Base-by-base conservation (phyloP, 345 rosid genomes). In the Hibiscus syriacus region DNA sequence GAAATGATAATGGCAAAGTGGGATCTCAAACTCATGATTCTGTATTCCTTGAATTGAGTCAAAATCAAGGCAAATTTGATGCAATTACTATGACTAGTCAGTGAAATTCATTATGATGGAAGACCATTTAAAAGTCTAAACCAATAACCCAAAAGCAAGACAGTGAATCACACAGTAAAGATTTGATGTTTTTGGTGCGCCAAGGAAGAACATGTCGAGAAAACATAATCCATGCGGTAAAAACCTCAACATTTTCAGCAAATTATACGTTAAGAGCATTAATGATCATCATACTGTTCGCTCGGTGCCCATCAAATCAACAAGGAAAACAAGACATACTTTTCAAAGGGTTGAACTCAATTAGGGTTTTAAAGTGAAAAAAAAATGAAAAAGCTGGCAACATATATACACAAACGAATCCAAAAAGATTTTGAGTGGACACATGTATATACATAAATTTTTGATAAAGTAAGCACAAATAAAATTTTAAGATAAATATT, bases 11-110 rank as follows among this genome's bases (percentile, higher is more conserved):
- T 72, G 48, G 20, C 56, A 63, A 68, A 49, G 72, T 77, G 80
- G 76, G 57, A 73, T 66, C 70, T 62, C 57, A 16, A 60, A 55
- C 64, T 72, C 71, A 77, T 75, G 70, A 74, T 79, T 79, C 27
- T 50, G 0, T 48, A 17, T 49, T 36, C 54, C 70, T 67, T 34
- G 14, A 69, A 11, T 57, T 69, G 66, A 69, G 55, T 69, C 72
- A 69, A 69, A 59, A 69, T 45, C 56, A 75, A 74, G 59, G 55
- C 50, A 53, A 25, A 43, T 70, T 25, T 25, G 62, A 53, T 50
- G 39, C 61, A 52, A 17, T 36, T 20, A 68, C 32, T 7, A 16
- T 38, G 52, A 38, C 32, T 67, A 26, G 52, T 23, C 34, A 67
- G 1, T 50, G 55, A 50, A 50, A 3, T 26, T 25, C 25, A 58